Conservation (phyloP, 129 eudicot species). For the Silybum marianum region DNA sequence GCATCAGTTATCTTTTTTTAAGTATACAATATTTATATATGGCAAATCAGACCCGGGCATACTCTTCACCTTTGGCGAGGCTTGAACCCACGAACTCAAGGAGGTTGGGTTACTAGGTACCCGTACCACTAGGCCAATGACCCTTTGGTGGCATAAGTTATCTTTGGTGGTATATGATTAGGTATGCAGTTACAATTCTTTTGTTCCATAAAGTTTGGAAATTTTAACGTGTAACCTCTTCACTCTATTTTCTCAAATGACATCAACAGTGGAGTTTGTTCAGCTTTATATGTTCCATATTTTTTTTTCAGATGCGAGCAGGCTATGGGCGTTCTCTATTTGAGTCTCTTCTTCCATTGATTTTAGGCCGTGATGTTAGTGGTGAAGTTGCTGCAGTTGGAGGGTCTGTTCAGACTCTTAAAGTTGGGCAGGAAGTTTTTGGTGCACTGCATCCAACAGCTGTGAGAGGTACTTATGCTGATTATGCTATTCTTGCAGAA, state of each 20-base stretch:
- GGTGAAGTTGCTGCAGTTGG: constrained; percentile 95
- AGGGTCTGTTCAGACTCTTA: constrained; percentile 60
- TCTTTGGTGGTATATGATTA: not conserved
- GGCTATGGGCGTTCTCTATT: constrained; percentile 94
- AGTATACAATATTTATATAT: too few relatives aligned
- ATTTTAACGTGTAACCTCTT: not conserved
- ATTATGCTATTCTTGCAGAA: constrained; percentile 87
- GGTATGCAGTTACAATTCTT: constrained; percentile 6
- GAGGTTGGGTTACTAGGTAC: not conserved
- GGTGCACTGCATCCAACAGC: constrained; percentile 99
- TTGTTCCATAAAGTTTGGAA: not conserved
- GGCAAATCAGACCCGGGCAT: too few relatives aligned
- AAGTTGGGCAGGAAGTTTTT: constrained; percentile 84
- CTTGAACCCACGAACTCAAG: too few relatives aligned
- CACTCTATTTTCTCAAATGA: not conserved
- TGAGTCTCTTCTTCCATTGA: constrained; percentile 73
- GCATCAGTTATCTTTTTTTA: too few relatives aligned
- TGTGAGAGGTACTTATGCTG: constrained; percentile 90
- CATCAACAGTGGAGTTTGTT: constrained; percentile 6
- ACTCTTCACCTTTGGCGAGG: too few relatives aligned
- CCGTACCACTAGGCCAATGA: not conserved
- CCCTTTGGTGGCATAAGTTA: not conserved
- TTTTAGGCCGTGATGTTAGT: constrained; percentile 97
- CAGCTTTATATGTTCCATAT: constrained; percentile 2
- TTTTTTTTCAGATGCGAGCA: constrained; percentile 74